Percentiles rank a stretch among this genome's conserved stretches.
phyloP scores from a whole-genome alignment of 345 rosid species.

The Orychophragmus violaceus region DNA sequence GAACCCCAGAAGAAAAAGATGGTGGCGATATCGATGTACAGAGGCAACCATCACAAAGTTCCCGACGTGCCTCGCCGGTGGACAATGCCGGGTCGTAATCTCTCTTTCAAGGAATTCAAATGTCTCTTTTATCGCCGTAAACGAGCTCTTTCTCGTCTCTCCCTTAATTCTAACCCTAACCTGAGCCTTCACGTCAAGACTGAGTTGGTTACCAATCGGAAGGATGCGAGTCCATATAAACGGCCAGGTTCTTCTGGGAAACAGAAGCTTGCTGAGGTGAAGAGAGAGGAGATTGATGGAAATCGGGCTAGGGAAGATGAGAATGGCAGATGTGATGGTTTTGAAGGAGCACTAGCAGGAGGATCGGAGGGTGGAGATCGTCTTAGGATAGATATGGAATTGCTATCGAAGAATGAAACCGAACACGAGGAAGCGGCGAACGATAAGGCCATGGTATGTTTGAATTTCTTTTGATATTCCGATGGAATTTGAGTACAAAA shows the following conservation, averaged over 20 bases:
- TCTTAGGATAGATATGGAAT: not conserved
- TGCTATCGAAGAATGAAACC: slow-evolving; percentile 1
- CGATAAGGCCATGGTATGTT: slow-evolving; percentile 27
- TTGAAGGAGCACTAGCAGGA: slow-evolving; percentile 8
- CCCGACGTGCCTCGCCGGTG: slow-evolving; percentile 71
- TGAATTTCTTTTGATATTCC: not conserved
- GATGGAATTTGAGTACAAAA: no score
- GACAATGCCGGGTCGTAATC: slow-evolving; percentile 54
- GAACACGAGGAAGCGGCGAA: slow-evolving; percentile 18
- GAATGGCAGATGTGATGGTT: not conserved
- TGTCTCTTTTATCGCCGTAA: slow-evolving; percentile 59
- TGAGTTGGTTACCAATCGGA: slow-evolving; percentile 7
- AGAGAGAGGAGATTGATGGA: slow-evolving; percentile 13
- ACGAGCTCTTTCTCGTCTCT: slow-evolving; percentile 50
- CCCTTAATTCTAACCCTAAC: slow-evolving; percentile 21
- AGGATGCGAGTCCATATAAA: not conserved
- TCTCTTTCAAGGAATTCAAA: slow-evolving; percentile 59
- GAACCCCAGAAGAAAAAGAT: slow-evolving; percentile 19
- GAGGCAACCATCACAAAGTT: slow-evolving; percentile 81
- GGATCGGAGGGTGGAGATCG: slow-evolving; percentile 23
- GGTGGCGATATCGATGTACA: slow-evolving; percentile 88
- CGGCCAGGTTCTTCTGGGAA: slow-evolving; percentile 4
- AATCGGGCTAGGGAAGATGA: slow-evolving; percentile 9
- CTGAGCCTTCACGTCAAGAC: slow-evolving; percentile 10
- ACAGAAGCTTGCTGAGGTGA: slow-evolving; percentile 23